Percentiles rank a stretch among this genome's conserved stretches.
Conservation (phyloP, 1,284 basidiomycete genomes). For the Leccinum solheimii region DNA sequence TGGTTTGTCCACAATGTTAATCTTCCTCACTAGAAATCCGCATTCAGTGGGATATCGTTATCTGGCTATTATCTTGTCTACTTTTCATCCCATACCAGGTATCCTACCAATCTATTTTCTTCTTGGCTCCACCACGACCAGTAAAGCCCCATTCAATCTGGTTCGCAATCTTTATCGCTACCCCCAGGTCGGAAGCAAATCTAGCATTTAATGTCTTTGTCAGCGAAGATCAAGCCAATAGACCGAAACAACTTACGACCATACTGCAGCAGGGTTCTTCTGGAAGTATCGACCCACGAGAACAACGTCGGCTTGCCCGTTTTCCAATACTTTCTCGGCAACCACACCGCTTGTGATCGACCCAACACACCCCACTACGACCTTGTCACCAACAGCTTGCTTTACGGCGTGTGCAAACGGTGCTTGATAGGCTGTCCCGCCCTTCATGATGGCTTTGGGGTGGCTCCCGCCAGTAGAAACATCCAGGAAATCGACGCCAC, state of each 20-base stretch:
- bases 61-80: neutral
- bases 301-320: conserved; percentile 55
- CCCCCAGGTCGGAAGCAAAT: conserved; percentile 54
- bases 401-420: conserved; percentile 57
- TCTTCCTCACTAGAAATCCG: neutral
- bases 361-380: conserved; percentile 63
- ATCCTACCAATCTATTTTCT: conserved; percentile 12
- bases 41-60: neutral
- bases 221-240: neutral
- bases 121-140: conserved; percentile 26
- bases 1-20: neutral
- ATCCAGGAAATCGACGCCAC: conserved; percentile 70
- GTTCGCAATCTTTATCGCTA: conserved; percentile 43
- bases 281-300: conserved; percentile 58
- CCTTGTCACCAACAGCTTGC: conserved; percentile 50
- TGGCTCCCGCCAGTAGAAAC: conserved; percentile 63
- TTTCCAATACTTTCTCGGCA: conserved; percentile 62
- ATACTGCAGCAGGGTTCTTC: conserved; percentile 53
- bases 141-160: conserved; percentile 56
- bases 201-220: conserved; percentile 1
- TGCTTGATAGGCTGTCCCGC: conserved; percentile 56
- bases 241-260: conserved; percentile 33
- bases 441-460: conserved; percentile 45
- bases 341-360: conserved; percentile 57
- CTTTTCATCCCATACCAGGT: neutral